Percentiles rank a stretch among this genome's conserved stretches.
Evolutionary conservation across 2,329 filamentous ascomycete species (phyloP).

Genomic region (Decorospora gaudefroyi): DNA sequence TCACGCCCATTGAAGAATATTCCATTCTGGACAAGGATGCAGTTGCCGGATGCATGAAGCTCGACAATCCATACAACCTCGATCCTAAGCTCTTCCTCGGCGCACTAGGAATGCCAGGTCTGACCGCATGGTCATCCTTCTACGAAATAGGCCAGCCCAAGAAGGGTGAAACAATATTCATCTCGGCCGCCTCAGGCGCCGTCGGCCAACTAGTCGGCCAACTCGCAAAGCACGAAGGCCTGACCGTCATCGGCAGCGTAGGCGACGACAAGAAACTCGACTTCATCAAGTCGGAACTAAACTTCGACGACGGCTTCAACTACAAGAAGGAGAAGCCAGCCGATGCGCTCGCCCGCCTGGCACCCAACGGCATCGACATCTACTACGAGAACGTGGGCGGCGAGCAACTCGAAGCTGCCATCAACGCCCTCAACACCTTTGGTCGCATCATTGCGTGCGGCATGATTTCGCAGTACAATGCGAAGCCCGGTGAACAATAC

Average conservation of each 20-base stretch:
- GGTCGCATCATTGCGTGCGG: conserved; percentile 66
- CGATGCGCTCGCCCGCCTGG: conserved; percentile 70
- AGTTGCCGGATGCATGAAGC: conserved; percentile 54
- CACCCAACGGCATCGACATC: conserved; percentile 78
- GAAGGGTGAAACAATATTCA: conserved; percentile 79
- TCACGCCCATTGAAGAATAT: conserved; percentile 71
- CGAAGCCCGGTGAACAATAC: conserved; percentile 60
- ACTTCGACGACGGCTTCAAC: conserved; percentile 79
- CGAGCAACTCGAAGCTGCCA: conserved; percentile 70
- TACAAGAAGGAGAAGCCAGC: conserved; percentile 79
- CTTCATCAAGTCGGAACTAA: conserved; percentile 70
- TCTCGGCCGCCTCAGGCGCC: conserved; percentile 77
- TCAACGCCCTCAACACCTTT: conserved; percentile 65
- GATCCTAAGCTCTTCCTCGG: conserved; percentile 72
- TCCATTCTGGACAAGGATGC: conserved; percentile 58
- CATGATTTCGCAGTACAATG: conserved; percentile 81
- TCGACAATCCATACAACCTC: conserved; percentile 72
- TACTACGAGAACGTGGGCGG: conserved; percentile 83
- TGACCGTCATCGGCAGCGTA: conserved; percentile 78
- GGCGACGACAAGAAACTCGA: conserved; percentile 79
- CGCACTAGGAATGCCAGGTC: conserved; percentile 75
- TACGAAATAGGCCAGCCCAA: conserved; percentile 76
- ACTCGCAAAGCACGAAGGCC: conserved; percentile 77
- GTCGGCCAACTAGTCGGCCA: conserved; percentile 85
- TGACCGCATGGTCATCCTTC: conserved; percentile 75